These are phyloP conservation scores for Pseudoperonospora humuli DNA, from an alignment of 352 stramenopile species.

Conservation along the genomic window DNA sequence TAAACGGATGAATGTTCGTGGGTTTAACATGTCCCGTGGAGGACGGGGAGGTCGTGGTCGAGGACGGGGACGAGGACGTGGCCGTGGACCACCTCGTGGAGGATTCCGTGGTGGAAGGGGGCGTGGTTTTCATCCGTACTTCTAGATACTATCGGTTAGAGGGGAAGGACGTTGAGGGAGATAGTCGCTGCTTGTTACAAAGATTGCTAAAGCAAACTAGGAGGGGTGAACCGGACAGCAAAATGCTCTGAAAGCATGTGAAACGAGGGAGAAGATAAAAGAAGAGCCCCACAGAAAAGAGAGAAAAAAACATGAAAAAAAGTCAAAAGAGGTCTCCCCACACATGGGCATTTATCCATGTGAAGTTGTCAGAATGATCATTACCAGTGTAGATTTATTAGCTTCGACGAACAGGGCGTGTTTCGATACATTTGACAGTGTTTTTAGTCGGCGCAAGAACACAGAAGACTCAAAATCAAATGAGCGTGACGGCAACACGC, in stretches of 20 bases:
- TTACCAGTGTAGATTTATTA: conserved; percentile 18
- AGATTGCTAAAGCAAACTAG: conserved; percentile 8
- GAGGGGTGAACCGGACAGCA: conserved; percentile 5
- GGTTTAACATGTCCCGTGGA: conserved; percentile 57
- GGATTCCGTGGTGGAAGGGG: conserved; percentile 64
- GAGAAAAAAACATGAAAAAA: conserved; percentile 26
- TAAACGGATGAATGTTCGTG: conserved; percentile 82
- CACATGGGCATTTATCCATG: conserved; percentile 12
- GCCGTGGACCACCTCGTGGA: conserved; percentile 43
- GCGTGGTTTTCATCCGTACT: conserved; percentile 72
- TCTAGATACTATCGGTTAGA: conserved; percentile 17
- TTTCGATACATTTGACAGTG: conserved; percentile 3
- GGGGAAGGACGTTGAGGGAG: not conserved
- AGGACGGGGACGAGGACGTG: conserved; percentile 45
- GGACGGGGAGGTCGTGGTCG: conserved; percentile 41
- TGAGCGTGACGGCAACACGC: too few species aligned
- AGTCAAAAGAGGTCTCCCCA: conserved; percentile 13
- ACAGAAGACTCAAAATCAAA: too few species aligned
- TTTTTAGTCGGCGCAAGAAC: too few species aligned
- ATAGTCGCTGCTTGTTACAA: not conserved
- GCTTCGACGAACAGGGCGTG: not conserved
- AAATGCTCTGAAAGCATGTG: conserved; percentile 2
- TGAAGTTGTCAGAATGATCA: conserved; percentile 13
- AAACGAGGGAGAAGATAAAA: conserved; percentile 29
- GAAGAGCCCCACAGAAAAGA: conserved; percentile 19